A percentile compares a stretch with the other conserved stretches of the same genome.
Conservation (phyloP, 768 basidiomycete genomes). For the Amanita inopinata region DNA sequence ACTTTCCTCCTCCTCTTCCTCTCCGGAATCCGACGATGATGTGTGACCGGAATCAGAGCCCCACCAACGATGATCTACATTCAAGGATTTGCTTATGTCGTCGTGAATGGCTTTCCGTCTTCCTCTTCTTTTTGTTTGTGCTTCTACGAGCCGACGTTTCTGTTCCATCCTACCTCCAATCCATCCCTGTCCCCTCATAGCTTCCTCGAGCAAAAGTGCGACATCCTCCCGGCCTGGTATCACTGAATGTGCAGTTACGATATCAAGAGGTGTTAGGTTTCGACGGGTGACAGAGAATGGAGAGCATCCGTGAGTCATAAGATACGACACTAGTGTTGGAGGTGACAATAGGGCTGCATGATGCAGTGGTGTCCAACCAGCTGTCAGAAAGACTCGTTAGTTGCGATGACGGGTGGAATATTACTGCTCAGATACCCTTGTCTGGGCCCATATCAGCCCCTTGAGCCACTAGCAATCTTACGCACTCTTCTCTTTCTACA, state of each 20-base stretch:
- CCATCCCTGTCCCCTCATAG: constrained; percentile 83
- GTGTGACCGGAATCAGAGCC: constrained; percentile 34
- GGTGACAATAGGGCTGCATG: constrained; percentile 85
- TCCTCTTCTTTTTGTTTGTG: constrained; percentile 41
- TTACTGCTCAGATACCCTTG: constrained; percentile 37
- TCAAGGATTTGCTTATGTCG: constrained; percentile 47
- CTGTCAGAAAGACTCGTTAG: constrained; percentile 28
- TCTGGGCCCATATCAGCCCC: constrained; percentile 66
- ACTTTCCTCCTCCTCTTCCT: constrained; percentile 40
- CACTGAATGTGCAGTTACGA: constrained; percentile 76
- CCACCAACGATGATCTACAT: constrained; percentile 60
- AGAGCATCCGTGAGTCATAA: constrained; percentile 89
- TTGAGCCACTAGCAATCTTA: constrained; percentile 67
- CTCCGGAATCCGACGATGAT: constrained; percentile 28
- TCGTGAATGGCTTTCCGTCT: constrained; percentile 47
- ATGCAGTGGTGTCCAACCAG: constrained; percentile 93
- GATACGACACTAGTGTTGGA: constrained; percentile 82
- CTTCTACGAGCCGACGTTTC: constrained; percentile 49
- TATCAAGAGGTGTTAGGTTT: constrained; percentile 80
- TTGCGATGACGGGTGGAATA: neutral
- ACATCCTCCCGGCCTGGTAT: constrained; percentile 81
- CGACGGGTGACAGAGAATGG: constrained; percentile 68
- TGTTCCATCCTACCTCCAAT: constrained; percentile 69
- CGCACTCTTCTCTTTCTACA: constrained; percentile 86
- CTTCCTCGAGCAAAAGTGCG: constrained; percentile 77